These are phyloP conservation scores for Luzula sylvatica DNA, from an alignment of 176 grass and related monocot genomes.

Conservation along the genomic window DNA sequence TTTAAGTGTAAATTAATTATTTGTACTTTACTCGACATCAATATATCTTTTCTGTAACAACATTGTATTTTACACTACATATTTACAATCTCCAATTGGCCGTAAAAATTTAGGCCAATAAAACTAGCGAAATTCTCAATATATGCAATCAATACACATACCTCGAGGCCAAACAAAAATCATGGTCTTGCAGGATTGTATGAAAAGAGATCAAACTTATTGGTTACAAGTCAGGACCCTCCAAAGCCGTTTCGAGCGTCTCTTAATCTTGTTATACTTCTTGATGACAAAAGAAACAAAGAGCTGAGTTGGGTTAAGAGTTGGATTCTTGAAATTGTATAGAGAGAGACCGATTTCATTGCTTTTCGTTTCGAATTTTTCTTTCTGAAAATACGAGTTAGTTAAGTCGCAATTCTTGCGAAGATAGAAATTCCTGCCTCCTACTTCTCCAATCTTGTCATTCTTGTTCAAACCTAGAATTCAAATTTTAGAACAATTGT, in stretches of 20 bases:
- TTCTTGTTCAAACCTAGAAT: constrained; percentile 57
- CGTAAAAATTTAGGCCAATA: no score
- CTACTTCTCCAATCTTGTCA: constrained; percentile 71
- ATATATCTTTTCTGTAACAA: no score
- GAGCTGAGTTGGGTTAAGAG: constrained; percentile 9
- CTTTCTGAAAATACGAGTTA: constrained; percentile 16
- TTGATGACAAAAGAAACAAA: constrained; percentile 26
- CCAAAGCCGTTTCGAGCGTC: constrained; percentile 30
- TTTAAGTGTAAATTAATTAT: no score
- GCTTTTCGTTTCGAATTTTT: constrained; percentile 6
- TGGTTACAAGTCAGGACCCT: constrained; percentile 28
- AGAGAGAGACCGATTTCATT: neutral
- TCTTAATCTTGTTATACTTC: constrained; percentile 29
- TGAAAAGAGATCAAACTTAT: constrained; percentile 4
- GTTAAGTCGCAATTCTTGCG: constrained; percentile 38
- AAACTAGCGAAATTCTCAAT: no score
- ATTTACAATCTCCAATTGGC: no score
- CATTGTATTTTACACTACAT: no score
- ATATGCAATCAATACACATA: no score
- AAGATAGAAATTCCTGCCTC: constrained; percentile 71
- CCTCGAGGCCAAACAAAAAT: no score
- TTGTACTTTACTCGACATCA: no score
- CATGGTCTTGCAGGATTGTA: no score
- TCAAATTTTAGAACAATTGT: neutral
- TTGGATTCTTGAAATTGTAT: neutral